Evolutionary conservation across 495 filamentous ascomycete species (phyloP).

Genomic region (Penicillium diatomitis): DNA sequence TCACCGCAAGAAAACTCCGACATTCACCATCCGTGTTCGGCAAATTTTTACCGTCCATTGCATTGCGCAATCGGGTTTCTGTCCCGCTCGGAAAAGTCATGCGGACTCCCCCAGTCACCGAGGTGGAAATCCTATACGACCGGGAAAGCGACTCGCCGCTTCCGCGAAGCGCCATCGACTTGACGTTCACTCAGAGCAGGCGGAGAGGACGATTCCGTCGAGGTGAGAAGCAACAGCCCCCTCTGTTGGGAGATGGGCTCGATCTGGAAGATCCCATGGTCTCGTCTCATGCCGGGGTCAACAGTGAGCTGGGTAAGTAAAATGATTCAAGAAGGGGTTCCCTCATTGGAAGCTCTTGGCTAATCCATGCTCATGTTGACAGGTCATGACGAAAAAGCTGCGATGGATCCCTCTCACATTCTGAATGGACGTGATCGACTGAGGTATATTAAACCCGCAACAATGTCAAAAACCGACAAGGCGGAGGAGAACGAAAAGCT

Average conservation of each 20-base stretch:
- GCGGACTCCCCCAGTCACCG: neutral
- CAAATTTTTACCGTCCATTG: neutral
- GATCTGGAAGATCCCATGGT: conserved; percentile 5
- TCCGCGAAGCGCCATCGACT: neutral
- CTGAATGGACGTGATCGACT: neutral
- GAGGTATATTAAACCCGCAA: neutral
- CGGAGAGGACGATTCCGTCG: neutral
- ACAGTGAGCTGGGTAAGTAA: conserved; percentile 1
- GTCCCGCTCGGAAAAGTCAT: neutral
- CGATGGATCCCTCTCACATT: neutral
- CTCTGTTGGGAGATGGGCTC: conserved; percentile 7
- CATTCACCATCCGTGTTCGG: neutral
- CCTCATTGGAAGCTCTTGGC: no score
- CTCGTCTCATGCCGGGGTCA: neutral
- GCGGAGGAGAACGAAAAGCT: no score
- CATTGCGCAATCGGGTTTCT: neutral
- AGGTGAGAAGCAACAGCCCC: neutral
- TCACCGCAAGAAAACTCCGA: neutral
- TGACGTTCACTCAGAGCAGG: neutral
- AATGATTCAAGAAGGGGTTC: neutral
- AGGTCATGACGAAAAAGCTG: neutral
- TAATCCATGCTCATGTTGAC: neutral
- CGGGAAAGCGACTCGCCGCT: neutral
- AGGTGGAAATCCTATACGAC: neutral
- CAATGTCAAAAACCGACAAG: no score